phyloP scores from a whole-genome alignment of 1,284 basidiomycete genomes.

The Puccinia horiana region DNA sequence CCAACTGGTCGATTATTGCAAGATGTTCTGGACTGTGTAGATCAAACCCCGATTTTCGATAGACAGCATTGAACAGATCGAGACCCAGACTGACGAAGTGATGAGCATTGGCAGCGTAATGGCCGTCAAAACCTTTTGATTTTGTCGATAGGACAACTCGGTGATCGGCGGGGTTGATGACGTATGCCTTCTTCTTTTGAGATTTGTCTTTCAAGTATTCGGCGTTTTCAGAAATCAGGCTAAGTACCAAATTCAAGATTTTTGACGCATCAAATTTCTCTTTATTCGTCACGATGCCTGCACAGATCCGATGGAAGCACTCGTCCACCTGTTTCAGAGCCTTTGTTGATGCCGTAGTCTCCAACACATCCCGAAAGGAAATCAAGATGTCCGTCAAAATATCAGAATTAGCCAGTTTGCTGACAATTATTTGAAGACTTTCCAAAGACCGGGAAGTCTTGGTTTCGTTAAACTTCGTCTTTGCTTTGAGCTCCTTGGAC shows the following conservation, averaged over 20 bases:
- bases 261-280: constrained; percentile 70
- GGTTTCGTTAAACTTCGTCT: constrained; percentile 90
- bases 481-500: constrained; percentile 75
- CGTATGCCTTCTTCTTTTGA: constrained; percentile 60
- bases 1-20: constrained; percentile 80
- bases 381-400: constrained; percentile 75
- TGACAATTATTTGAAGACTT: constrained; percentile 77
- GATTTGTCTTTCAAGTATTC: constrained; percentile 65
- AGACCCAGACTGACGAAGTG: constrained; percentile 91
- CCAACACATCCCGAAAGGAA: constrained; percentile 82
- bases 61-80: constrained; percentile 84
- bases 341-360: constrained; percentile 78
- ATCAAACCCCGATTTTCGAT: constrained; percentile 81
- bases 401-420: constrained; percentile 68
- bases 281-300: constrained; percentile 79
- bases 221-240: constrained; percentile 86
- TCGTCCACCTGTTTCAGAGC: constrained; percentile 86
- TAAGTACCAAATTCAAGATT: constrained; percentile 80
- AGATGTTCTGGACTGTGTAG: constrained; percentile 73
- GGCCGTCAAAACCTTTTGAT: constrained; percentile 65
- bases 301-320: constrained; percentile 76
- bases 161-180: constrained; percentile 46
- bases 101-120: constrained; percentile 77
- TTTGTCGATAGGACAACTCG: constrained; percentile 57
- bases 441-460: constrained; percentile 77